Base-by-base conservation (phyloP, 305 asterid genomes). In the Fraxinus dipetala region DNA sequence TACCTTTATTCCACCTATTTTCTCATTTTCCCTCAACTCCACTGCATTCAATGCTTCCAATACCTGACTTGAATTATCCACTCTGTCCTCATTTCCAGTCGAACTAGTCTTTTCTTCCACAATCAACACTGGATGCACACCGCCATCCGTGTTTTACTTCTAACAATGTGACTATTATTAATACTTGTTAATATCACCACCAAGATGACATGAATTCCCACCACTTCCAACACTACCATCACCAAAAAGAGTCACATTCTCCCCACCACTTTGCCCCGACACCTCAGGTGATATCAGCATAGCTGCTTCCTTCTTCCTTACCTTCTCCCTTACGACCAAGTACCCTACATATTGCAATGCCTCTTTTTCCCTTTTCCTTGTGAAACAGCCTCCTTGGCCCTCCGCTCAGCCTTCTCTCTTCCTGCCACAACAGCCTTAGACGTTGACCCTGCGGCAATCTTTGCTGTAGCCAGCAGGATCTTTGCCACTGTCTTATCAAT, bases 361-460 rank as follows among this genome's bases (percentile, higher is more conserved):
- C 78, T 90, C 95, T 80, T 89, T 89, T 3, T 97, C 98, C 74
- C 93, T 88, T 82, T 92, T 92, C 87, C 94, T 81, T 2, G 97
- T 81, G 59, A 76, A 79, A 93, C 93, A 0, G 98, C 97, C 85
- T 93, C 97, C 86, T 79, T 92, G 0, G 90, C 95, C 82, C 90
- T 75, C 87, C 90, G 10, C 3, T 38, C 3, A 38, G 11, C 45
- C 45, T 38, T 9, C 13, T 84, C 88, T 76, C 80, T 90, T 0
- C 94, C 90, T 0, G 86, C 90, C 81, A 65, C 83, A 0, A 91
- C 94, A 0, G 97, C 95, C 74, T 85, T 89, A 73, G 83, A 91
- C 94, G 91, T 87, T 0, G 93, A 90, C 22, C 67, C 32, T 0
- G 91, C 79, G 0, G 95, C 92, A 5, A 93, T 91, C 78, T 78